phyloP scores from a whole-genome alignment of 352 stramenopile genomes.

The Phytophthora kernoviae region DNA sequence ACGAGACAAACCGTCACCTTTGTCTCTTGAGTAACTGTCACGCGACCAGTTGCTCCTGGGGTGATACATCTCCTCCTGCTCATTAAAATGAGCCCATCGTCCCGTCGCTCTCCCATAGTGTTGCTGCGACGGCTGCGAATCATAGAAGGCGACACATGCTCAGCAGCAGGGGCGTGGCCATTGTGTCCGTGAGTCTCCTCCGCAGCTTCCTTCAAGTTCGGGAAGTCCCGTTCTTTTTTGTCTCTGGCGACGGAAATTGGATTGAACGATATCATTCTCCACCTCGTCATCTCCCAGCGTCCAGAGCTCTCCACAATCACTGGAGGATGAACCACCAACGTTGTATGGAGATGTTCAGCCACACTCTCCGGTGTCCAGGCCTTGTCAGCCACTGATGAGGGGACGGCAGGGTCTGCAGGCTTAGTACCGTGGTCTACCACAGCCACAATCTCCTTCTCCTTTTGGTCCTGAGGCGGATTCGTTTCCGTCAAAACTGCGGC shows the following conservation, averaged over 20 bases:
- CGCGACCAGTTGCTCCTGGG: conserved; percentile 16
- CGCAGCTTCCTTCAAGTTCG: conserved; percentile 37
- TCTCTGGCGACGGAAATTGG: conserved; percentile 27
- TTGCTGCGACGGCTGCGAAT: conserved; percentile 10
- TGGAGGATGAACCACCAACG: background rate
- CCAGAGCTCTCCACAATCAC: conserved; percentile 28
- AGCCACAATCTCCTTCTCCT: conserved; percentile 1
- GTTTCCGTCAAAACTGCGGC: conserved; percentile 1
- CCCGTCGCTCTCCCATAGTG: conserved; percentile 29
- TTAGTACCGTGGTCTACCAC: conserved; percentile 2
- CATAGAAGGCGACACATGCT: conserved; percentile 9
- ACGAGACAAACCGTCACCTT: conserved; percentile 8
- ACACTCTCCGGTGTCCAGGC: conserved; percentile 36
- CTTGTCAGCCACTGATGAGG: conserved; percentile 12
- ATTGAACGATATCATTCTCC: conserved; percentile 59
- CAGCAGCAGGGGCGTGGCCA: conserved; percentile 1
- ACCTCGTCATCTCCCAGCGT: conserved; percentile 78
- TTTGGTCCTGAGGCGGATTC: conserved; percentile 2
- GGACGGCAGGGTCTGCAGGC: background rate
- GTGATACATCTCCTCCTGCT: conserved; percentile 18
- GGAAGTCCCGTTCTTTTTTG: conserved; percentile 48
- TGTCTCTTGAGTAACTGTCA: conserved; percentile 5
- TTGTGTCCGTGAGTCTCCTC: conserved; percentile 20
- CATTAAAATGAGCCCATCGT: conserved; percentile 28
- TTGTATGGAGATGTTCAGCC: conserved; percentile 29